Evolutionary conservation across 2,329 filamentous ascomycete species (phyloP), one percentile per base, ranked within the genome.

Genomic region (Moelleriella libera): DNA sequence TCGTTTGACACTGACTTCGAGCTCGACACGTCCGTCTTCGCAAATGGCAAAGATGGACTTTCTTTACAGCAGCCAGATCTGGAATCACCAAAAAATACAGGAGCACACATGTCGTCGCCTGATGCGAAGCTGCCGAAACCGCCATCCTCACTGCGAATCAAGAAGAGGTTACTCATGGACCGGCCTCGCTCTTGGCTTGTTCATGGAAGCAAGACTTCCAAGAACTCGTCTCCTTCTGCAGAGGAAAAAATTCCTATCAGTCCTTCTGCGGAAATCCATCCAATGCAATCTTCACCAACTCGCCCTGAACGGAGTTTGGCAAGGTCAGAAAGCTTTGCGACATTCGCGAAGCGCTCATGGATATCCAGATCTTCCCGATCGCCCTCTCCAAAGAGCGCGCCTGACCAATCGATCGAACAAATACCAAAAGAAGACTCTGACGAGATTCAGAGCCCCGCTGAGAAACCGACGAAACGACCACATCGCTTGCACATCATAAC

Each of bases 121-220:
- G 45, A 49, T 8, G 31, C 28, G 14, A 53, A 48, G 44, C 43
- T 41, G 34, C 31, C 44, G n/a, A 49, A 43, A 21, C 52, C 47
- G 48, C 47, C 50, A 28, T 54, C 54, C 29, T 44, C 52, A 32
- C 51, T 51, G 58, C 60, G 53, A 50, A 59, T 57, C 52, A 70
- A 68, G 58, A 70, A 67, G 53, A 68, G 61, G 51, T 69, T 72
- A 42, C 60, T 74, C 45, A 64, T 71, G 47, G 71, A 70, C 50
- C 67, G 71, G 47, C 71, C 70, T 4, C 68, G 69, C 49, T 72
- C 71, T 50, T 78, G 75, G 76, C 66, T 78, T 49, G 65, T 68
- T 2, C 43, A 50, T 11, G 63, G 63, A 56, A 68, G 71, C 29
- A 72, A 66, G 52, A 65, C 68, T 10, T 56, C 63, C 39, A 59